phyloP scores from a whole-genome alignment of 2,329 filamentous ascomycete genomes.

The Endoconidiophora polonica region DNA sequence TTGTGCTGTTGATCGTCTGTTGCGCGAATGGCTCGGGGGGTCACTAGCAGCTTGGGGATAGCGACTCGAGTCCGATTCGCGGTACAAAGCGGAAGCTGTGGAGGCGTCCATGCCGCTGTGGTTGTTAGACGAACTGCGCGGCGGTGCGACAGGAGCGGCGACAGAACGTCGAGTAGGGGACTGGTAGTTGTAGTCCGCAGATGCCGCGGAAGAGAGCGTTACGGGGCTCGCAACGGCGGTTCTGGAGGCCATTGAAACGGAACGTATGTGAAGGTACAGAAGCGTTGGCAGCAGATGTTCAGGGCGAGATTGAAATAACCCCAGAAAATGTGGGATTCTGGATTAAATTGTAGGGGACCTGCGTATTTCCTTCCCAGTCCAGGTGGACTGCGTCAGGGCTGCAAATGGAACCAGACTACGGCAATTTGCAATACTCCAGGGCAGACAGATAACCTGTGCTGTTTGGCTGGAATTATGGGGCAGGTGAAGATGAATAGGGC shows the following conservation, averaged over 20 bases:
- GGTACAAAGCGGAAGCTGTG: conserved; percentile 2
- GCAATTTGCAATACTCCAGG: no score
- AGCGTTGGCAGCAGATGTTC: no score
- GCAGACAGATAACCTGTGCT: no score
- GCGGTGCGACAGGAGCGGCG: conserved; percentile 58
- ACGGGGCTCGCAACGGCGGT: conserved; percentile 28
- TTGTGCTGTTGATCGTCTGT: conserved; percentile 16
- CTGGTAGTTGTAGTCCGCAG: conserved; percentile 23
- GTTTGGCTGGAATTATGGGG: no score
- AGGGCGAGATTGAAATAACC: neutral
- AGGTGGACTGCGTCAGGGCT: neutral
- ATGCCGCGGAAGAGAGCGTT: conserved; percentile 23
- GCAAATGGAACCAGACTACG: neutral
- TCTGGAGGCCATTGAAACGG: conserved; percentile 27
- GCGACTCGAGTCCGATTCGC: conserved; percentile 7
- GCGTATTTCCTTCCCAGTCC: no score
- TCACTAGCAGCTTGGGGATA: conserved; percentile 19
- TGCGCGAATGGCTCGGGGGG: conserved; percentile 7
- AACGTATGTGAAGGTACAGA: conserved; percentile 21
- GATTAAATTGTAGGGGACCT: no score
- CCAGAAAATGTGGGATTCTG: neutral
- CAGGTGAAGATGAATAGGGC: no score
- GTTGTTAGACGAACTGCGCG: conserved; percentile 61
- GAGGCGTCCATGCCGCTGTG: conserved; percentile 18
- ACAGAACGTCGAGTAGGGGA: conserved; percentile 34